Percentiles rank a stretch among this genome's conserved stretches.
These are phyloP conservation scores for Aspergillus luchuensis DNA, from an alignment of 2,329 filamentous ascomycete species.

Conservation along the genomic window DNA sequence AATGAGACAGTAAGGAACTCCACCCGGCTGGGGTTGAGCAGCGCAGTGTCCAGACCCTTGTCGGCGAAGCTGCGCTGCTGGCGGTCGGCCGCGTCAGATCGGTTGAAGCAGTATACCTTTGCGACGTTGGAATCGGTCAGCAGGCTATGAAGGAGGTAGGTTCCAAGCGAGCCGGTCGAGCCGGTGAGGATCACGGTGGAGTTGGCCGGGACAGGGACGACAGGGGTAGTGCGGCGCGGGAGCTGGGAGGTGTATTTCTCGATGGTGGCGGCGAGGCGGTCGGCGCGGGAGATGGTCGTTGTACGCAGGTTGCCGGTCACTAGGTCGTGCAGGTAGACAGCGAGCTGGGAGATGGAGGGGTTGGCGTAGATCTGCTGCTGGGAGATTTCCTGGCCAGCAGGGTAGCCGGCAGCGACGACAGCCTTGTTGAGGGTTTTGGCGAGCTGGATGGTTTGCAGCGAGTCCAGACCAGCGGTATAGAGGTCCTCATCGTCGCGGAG, in stretches of 20 bases:
- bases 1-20: slow-evolving; percentile 38
- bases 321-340: background rate
- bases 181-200: slow-evolving; percentile 46
- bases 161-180: slow-evolving; percentile 52
- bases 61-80: slow-evolving; percentile 40
- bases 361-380: slow-evolving; percentile 14
- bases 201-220: background rate
- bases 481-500: slow-evolving; percentile 22
- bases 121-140: slow-evolving; percentile 35
- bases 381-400: background rate
- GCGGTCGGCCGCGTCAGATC: slow-evolving; percentile 45
- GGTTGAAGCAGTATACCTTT: slow-evolving; percentile 53
- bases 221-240: background rate
- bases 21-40: slow-evolving; percentile 31
- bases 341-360: slow-evolving; percentile 3
- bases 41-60: slow-evolving; percentile 36
- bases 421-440: slow-evolving; percentile 16
- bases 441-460: slow-evolving; percentile 30
- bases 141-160: slow-evolving; percentile 49
- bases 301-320: background rate
- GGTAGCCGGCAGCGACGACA: background rate
- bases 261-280: slow-evolving; percentile 6
- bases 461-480: slow-evolving; percentile 30
- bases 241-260: slow-evolving; percentile 7
- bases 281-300: background rate